Conservation (phyloP, 148 eudicot species). For the Fagopyrum esculentum region DNA sequence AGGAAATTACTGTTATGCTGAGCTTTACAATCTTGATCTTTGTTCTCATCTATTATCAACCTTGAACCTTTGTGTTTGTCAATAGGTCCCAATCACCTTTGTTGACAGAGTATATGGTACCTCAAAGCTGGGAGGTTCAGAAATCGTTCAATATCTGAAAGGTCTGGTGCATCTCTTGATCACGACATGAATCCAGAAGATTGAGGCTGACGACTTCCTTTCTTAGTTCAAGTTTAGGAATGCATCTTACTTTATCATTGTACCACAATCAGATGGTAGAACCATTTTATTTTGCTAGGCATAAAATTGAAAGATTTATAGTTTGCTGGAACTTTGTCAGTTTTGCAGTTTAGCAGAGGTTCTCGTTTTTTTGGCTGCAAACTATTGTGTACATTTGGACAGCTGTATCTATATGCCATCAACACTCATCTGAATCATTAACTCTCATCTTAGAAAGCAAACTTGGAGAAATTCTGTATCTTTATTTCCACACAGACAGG, state of each 20-base stretch:
- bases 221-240: not conserved
- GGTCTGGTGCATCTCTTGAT: conserved; percentile 78
- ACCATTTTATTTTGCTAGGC: not conserved
- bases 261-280: not conserved
- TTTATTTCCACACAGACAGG: too few relatives aligned
- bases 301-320: not conserved
- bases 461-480: too few relatives aligned
- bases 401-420: too few relatives aligned
- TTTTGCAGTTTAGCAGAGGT: not conserved
- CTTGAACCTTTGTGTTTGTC: not conserved
- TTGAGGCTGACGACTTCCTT: not conserved
- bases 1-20: not conserved
- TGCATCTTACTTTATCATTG: not conserved
- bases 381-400: too few relatives aligned
- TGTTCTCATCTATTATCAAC: not conserved
- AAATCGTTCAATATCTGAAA: conserved; percentile 81
- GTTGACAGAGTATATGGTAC: conserved; percentile 95
- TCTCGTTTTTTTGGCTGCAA: not conserved
- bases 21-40: not conserved
- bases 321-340: not conserved
- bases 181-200: conserved; percentile 42
- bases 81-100: conserved; percentile 85
- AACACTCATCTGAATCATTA: too few relatives aligned
- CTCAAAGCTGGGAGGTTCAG: conserved; percentile 94
- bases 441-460: too few relatives aligned